Evolutionary conservation across 305 asterid genomes (phyloP), one percentile per base, ranked within the genome.

Genomic region (Fraxinus nigra): DNA sequence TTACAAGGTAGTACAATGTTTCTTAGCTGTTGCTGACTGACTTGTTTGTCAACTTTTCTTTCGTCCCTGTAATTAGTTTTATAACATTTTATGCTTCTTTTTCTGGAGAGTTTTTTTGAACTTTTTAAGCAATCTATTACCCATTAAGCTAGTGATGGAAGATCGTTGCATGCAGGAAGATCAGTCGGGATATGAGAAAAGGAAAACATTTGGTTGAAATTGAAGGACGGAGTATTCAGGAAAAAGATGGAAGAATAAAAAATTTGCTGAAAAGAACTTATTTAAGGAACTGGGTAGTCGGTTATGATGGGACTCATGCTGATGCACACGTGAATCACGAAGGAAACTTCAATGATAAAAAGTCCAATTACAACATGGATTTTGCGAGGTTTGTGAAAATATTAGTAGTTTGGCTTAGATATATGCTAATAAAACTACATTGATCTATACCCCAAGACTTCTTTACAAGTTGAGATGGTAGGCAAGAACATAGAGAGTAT

Each of bases 201-300:
- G 92, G 91, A 76, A 89, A 86, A 80, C 79, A 76, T 54, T 61
- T 56, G 76, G 79, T 84, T 72, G 90, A 84, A 86, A 79, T 6
- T 79, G 87, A 79, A 81, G 84, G 74, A 54, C 90, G 82, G 81
- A 86, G 37, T 32, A 34, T 78, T 79, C 93, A 78, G 79, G 98
- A 91, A 83, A 91, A 88, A 76, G 97, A 94, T 69, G 93, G 98
- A 80, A 90, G 88, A 79, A 48, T 94, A 13, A 93, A 87, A 88
- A 89, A 84, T 81, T 82, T 94, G 84, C 88, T 92, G 70, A 94
- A 89, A 90, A 93, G 80, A 82, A 82, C 84, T 82, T 92, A 94
- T 83, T 83, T 93, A 80, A 88, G 88, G 35, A 93, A 91, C 78
- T 94, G 97, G 98, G 91, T 87, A 69, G 97, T 94, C 70, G 86